phyloP scores from a whole-genome alignment of 345 rosid genomes.

The Eucalyptus erythrocorys region DNA sequence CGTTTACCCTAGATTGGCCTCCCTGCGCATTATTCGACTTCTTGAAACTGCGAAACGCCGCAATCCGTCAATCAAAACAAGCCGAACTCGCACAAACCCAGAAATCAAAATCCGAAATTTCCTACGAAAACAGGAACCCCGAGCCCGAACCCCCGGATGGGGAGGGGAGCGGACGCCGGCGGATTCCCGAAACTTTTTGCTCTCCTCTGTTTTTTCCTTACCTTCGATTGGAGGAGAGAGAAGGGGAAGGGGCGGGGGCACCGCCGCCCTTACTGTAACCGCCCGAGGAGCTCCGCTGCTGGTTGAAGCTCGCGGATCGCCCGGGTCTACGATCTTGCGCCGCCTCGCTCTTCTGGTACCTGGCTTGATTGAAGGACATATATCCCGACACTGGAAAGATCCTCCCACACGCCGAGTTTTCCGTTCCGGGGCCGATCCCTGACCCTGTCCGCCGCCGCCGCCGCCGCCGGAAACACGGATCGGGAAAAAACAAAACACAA shows the following conservation, averaged over 20 bases:
- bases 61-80: not conserved
- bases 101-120: not conserved
- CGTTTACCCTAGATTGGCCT: constrained; percentile 50
- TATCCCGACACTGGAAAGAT: constrained; percentile 1
- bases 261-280: constrained; percentile 69
- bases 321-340: constrained; percentile 51
- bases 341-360: constrained; percentile 67
- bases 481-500: not conserved
- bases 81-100: not conserved
- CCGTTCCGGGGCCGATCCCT: not conserved
- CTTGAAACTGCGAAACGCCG: constrained; percentile 35
- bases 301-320: constrained; percentile 63
- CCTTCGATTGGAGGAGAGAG: constrained; percentile 55
- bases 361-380: constrained; percentile 98
- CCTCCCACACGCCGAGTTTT: not conserved
- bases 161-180: not conserved
- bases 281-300: constrained; percentile 63
- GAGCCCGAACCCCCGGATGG: not conserved
- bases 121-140: not conserved
- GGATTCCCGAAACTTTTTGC: not conserved
- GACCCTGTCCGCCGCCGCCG: not conserved
- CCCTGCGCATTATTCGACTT: constrained; percentile 66
- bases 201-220: not conserved
- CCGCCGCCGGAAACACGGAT: not conserved
- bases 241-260: constrained; percentile 59